Base-by-base conservation (phyloP, 768 basidiomycete species). In the Hypsizygus marmoreus region DNA sequence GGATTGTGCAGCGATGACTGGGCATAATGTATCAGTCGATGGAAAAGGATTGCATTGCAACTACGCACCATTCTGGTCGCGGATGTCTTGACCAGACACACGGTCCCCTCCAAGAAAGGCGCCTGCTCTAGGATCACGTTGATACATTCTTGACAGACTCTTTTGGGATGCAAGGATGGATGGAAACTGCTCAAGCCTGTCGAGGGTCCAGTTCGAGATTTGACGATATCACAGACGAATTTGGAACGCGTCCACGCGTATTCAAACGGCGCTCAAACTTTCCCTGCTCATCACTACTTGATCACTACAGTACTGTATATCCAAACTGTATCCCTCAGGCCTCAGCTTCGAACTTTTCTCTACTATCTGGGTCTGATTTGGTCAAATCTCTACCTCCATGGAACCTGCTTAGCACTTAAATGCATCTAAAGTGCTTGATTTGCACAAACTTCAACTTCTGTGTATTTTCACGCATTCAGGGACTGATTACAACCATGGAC, bases 71-170 rank as follows among this genome's bases (percentile, higher is more conserved):
- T 97, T 95, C 70, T 95, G 92, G 71, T 97, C 93, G 52, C 95
- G 81, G 46, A 98, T 90, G 64, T 97, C 95, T 64, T 95, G 94
- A 3, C 95, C 95, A 54, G 90, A 89, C 13, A 94, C 85, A 59
- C 95, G 78, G 70, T 95, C 90, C 20, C 95, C 95, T 44, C 95
- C 95, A 13, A 97, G 74, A 66, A 97, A 97, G 14, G 90, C 88
- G 38, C 93, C 94, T 55, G 89, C 90, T 60, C 86, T 72, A 53
- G 91, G 88, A 82, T 94, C 91, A 65, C 91, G 84, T 82, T 91
- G 89, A 65, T 90, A 93, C 81, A 93, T 91, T 30, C 42, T 45
- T 28, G 39, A 50, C n/a, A 45, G 35, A 39, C 34, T 52, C 33
- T 45, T 50, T 34, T 50, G 30, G 22, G 41, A 28, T 45, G 16